Percentiles rank a stretch among this genome's conserved stretches.
Conservation (phyloP, 805 yeast species). For the Torulaspora franciscae region DNA sequence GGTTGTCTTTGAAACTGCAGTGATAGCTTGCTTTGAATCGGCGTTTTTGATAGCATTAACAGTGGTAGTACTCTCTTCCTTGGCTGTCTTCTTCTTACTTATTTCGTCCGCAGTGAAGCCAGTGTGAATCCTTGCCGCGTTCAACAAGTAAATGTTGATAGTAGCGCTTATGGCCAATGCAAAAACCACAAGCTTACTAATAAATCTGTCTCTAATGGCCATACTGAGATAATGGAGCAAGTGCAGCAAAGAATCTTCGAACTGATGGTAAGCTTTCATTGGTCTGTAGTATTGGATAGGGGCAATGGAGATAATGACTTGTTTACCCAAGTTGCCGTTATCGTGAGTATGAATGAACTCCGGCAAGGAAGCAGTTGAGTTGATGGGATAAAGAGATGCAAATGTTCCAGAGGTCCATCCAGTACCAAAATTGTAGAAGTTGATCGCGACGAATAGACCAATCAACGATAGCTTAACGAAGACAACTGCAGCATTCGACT, state of each 20-base stretch:
- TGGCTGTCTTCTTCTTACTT: slow-evolving; percentile 19
- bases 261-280: slow-evolving; percentile 47
- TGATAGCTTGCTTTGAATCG: slow-evolving; percentile 28
- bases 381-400: slow-evolving; percentile 25
- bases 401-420: slow-evolving; percentile 59
- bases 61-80: slow-evolving; percentile 2
- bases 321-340: slow-evolving; percentile 36
- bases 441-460: slow-evolving; percentile 56
- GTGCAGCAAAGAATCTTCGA: slow-evolving; percentile 53
- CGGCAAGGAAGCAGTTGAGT: slow-evolving; percentile 41
- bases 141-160: slow-evolving; percentile 77
- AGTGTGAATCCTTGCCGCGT: slow-evolving; percentile 71
- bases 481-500: slow-evolving; percentile 43
- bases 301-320: slow-evolving; percentile 53
- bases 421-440: slow-evolving; percentile 64
- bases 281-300: slow-evolving; percentile 57
- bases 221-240: slow-evolving; percentile 52
- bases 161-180: slow-evolving; percentile 70
- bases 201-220: slow-evolving; percentile 73
- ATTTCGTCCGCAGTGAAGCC: slow-evolving; percentile 36
- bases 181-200: slow-evolving; percentile 71
- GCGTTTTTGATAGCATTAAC: slow-evolving; percentile 8
- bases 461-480: slow-evolving; percentile 57
- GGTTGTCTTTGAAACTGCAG: slow-evolving; percentile 18
- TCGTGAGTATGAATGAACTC: slow-evolving; percentile 35